phyloP scores from a whole-genome alignment of 441 rosid species.

The Corymbia calophylla region DNA sequence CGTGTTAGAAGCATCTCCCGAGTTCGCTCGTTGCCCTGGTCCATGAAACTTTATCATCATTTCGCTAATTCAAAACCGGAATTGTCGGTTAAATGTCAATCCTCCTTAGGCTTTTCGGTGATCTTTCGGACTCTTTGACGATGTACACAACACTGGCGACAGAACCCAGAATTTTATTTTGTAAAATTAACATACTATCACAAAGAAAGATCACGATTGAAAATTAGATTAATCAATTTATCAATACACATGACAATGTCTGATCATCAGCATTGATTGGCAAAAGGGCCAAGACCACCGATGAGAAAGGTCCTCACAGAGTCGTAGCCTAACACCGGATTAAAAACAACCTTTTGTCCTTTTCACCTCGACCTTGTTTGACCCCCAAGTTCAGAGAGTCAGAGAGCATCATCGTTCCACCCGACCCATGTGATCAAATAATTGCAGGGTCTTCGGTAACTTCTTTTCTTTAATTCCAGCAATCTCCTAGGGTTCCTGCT shows the following conservation, averaged over 20 bases:
- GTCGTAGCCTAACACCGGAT: background rate
- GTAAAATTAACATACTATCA: background rate
- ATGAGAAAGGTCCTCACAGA: background rate
- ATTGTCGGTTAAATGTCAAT: background rate
- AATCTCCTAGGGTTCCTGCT: background rate
- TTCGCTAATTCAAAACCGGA: background rate
- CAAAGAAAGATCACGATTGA: background rate
- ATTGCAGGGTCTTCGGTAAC: background rate
- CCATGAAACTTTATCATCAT: background rate
- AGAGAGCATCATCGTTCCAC: background rate
- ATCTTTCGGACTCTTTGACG: background rate
- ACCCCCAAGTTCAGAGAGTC: background rate
- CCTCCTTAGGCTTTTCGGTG: background rate
- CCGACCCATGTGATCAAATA: background rate
- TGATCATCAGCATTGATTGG: background rate
- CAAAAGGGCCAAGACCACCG: background rate
- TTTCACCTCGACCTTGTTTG: background rate
- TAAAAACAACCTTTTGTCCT: background rate
- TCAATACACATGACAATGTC: background rate
- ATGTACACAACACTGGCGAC: background rate
- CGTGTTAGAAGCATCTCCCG: background rate
- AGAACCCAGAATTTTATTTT: background rate
- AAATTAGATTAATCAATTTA: background rate
- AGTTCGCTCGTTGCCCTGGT: background rate
- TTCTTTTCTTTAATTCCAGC: background rate